Conservation (phyloP, 1,284 basidiomycete genomes). For the Fomitopsis palustris region DNA sequence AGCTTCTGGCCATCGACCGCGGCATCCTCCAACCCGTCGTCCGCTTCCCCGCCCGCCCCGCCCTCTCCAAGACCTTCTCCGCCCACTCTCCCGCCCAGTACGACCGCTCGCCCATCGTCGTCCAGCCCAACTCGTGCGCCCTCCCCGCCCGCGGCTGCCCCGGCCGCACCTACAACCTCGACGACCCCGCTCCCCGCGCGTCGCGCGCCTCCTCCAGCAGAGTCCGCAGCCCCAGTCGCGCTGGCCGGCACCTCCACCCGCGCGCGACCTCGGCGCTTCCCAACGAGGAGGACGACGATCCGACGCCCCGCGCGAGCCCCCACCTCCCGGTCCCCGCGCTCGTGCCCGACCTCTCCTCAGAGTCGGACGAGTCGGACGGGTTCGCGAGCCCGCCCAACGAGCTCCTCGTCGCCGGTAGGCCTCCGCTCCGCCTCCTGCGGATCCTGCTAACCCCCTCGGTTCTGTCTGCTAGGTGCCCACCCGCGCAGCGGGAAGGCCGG, state of each 20-base stretch:
- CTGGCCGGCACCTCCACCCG: conserved; percentile 44
- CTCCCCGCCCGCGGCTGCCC: conserved; percentile 70
- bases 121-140: conserved; percentile 60
- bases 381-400: conserved; percentile 25
- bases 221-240: conserved; percentile 9
- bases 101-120: conserved; percentile 71
- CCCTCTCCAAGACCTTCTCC: conserved; percentile 51
- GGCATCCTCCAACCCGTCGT: conserved; percentile 35
- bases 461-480: conserved; percentile 2
- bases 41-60: conserved; percentile 55
- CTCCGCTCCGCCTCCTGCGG: not conserved
- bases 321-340: conserved; percentile 46
- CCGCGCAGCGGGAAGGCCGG: conserved; percentile 2
- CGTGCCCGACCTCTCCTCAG: conserved; percentile 55
- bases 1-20: conserved; percentile 12
- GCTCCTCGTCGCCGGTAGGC: not conserved
- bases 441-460: not conserved
- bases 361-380: conserved; percentile 54
- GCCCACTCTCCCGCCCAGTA: conserved; percentile 55
- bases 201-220: conserved; percentile 7
- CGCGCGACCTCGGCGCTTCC: conserved; percentile 30
- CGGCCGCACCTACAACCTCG: conserved; percentile 57
- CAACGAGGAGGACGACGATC: conserved; percentile 20
- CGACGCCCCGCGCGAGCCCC: conserved; percentile 38
- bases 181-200: conserved; percentile 22